These are phyloP conservation scores for Thalassiosira allenii DNA, from an alignment of 352 stramenopile species.

Conservation along the genomic window DNA sequence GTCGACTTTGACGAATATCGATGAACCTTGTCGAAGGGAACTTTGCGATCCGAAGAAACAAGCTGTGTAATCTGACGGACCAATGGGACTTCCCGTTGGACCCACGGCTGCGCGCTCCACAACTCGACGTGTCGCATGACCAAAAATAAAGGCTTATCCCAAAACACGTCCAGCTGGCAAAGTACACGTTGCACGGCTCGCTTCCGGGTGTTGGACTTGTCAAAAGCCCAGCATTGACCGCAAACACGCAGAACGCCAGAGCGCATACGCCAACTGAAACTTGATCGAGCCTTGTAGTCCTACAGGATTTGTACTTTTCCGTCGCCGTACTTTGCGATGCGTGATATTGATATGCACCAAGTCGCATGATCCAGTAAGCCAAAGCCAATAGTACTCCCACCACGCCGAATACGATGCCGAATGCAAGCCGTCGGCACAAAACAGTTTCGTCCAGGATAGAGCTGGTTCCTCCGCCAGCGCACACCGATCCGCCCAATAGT, in stretches of 20 bases:
- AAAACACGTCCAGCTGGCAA: slow-evolving; percentile 30
- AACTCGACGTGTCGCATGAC: slow-evolving; percentile 16
- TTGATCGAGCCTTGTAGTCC: slow-evolving; percentile 11
- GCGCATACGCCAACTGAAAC: background rate
- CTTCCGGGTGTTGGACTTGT: slow-evolving; percentile 3
- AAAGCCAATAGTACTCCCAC: background rate
- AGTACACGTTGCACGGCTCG: slow-evolving; percentile 20
- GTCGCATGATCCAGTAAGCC: background rate
- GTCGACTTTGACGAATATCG: no score
- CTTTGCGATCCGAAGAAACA: no score
- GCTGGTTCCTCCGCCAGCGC: background rate
- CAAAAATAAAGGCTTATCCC: slow-evolving; percentile 7
- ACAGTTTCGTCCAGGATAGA: background rate
- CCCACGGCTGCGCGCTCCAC: slow-evolving; percentile 20
- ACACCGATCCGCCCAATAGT: slow-evolving; percentile 12
- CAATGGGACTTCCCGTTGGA: background rate
- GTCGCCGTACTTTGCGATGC: background rate
- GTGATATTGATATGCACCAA: background rate
- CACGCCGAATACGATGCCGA: slow-evolving; percentile 18
- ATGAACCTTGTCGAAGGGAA: no score
- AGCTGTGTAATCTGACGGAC: no score
- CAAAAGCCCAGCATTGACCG: slow-evolving; percentile 20
- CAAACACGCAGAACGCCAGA: background rate
- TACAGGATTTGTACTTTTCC: background rate
- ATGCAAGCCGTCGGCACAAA: background rate